A percentile compares a stretch with the other conserved stretches of the same genome.
These are phyloP conservation scores for Rhodamnia rubescens DNA, from an alignment of 345 rosid species.

Conservation along the genomic window DNA sequence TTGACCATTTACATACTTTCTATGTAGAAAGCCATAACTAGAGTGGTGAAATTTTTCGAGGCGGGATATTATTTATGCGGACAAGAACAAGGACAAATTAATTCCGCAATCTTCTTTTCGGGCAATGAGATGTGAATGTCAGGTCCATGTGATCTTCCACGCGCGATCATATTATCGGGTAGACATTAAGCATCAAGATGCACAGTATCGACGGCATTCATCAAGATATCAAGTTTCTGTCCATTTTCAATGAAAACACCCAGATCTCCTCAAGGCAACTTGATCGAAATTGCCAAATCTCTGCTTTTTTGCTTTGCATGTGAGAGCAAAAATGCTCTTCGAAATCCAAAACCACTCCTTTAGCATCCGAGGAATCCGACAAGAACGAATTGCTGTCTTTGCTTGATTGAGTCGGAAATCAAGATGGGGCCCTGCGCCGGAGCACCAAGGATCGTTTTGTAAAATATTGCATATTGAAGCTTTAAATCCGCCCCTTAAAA, in stretches of 20 bases:
- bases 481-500: no score
- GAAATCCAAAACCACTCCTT: background rate
- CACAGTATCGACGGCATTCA: background rate
- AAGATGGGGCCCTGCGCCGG: background rate
- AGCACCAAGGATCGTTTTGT: no score
- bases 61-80: background rate
- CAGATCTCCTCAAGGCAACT: background rate
- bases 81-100: background rate
- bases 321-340: background rate
- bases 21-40: background rate
- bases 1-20: background rate
- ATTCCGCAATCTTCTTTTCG: background rate
- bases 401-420: background rate
- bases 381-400: background rate
- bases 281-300: background rate
- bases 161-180: background rate
- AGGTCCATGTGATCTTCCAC: background rate
- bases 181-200: background rate
- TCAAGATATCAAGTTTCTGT: background rate
- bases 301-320: background rate
- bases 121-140: background rate
- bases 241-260: background rate
- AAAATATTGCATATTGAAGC: no score
- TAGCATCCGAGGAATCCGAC: background rate
- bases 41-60: accelerated